A percentile compares a stretch with the other conserved stretches of the same genome.
Evolutionary conservation across 1,284 basidiomycete species (phyloP).

Genomic region (Malassezia vespertilionis): DNA sequence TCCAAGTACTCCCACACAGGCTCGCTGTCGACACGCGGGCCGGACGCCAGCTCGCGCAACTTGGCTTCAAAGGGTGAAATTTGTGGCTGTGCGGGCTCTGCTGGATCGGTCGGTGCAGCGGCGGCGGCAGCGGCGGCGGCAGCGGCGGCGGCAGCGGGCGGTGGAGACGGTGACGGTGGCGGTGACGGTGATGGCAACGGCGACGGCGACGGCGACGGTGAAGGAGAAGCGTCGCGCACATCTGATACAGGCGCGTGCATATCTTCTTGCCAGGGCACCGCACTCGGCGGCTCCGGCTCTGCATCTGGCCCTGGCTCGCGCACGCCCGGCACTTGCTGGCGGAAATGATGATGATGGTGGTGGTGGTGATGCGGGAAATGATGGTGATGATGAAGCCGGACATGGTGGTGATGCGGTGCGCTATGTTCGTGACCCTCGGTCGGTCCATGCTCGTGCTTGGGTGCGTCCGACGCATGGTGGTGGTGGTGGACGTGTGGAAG

Average conservation of each 20-base stretch:
- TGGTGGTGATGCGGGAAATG: slow-evolving; percentile 3
- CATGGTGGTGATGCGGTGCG: slow-evolving; percentile 4
- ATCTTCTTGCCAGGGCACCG: not conserved
- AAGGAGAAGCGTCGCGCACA: not conserved
- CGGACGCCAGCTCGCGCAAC: slow-evolving; percentile 24
- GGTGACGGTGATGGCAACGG: no score
- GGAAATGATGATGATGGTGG: slow-evolving; percentile 16
- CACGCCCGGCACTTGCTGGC: slow-evolving; percentile 10
- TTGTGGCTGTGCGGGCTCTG: not conserved
- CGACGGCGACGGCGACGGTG: no score
- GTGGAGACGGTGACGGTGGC: not conserved
- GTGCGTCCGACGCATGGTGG: not conserved
- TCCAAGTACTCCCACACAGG: slow-evolving; percentile 43
- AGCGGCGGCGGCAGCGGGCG: not conserved
- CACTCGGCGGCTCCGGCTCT: slow-evolving; percentile 14
- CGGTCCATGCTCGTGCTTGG: not conserved
- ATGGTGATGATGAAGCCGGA: slow-evolving; percentile 5
- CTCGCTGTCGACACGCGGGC: slow-evolving; percentile 41
- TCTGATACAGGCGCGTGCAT: not conserved
- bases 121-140: not conserved
- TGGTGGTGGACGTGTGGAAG: not conserved
- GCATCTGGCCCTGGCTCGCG: slow-evolving; percentile 7
- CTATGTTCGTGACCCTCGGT: no score
- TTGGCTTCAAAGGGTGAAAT: slow-evolving; percentile 8
- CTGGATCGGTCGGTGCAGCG: no score